A percentile compares a stretch with the other conserved stretches of the same genome.
Evolutionary conservation across 2,329 filamentous ascomycete species (phyloP).

Genomic region (Colletotrichum higginsianum): DNA sequence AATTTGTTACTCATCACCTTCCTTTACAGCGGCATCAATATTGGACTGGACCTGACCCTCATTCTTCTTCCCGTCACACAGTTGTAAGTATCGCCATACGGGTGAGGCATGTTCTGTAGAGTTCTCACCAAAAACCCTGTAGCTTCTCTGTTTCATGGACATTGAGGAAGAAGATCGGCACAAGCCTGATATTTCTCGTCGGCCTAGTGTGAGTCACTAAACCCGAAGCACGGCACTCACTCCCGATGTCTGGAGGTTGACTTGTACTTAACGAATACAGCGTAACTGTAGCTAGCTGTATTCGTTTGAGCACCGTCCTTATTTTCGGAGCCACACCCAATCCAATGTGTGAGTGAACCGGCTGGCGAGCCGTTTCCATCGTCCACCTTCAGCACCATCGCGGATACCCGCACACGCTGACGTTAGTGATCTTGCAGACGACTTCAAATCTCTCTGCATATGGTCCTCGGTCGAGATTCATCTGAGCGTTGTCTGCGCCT

Average conservation of each 20-base stretch:
- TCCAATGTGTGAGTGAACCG: neutral
- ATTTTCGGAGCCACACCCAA: neutral
- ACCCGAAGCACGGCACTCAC: too few relatives aligned
- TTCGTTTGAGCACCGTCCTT: neutral
- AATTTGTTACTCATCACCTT: neutral
- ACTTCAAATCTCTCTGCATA: slow-evolving; percentile 3
- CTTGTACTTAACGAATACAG: neutral
- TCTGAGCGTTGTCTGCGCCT: neutral
- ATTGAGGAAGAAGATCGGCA: neutral
- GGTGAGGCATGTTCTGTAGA: neutral
- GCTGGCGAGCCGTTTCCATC: neutral
- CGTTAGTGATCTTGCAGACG: neutral
- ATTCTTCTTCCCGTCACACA: slow-evolving; percentile 1
- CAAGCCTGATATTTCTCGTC: slow-evolving; percentile 2
- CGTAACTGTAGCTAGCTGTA: neutral
- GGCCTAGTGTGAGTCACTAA: neutral
- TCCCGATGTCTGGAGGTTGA: neutral
- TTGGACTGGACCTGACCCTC: neutral
- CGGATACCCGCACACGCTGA: neutral
- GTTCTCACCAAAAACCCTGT: neutral
- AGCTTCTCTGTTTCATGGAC: neutral
- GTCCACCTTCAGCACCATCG: neutral
- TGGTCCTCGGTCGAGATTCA: slow-evolving; percentile 4
- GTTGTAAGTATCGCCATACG: neutral
- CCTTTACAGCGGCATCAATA: neutral